Evolutionary conservation across 2,329 filamentous ascomycete genomes (phyloP).

Genomic region (Hypoxylon sp.): DNA sequence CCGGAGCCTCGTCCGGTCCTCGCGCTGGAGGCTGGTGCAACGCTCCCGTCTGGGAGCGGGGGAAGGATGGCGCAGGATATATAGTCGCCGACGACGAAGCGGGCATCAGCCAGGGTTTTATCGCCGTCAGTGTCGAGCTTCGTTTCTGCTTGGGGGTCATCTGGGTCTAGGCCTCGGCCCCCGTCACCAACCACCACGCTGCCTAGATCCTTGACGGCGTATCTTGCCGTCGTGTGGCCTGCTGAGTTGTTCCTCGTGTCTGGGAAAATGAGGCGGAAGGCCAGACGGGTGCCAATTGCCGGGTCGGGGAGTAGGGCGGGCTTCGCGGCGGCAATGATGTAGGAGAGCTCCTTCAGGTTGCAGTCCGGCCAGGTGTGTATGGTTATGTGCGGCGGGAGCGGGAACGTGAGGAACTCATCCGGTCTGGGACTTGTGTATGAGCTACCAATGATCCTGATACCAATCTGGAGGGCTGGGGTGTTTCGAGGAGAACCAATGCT

Average conservation of each 20-base stretch:
- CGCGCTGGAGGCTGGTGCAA: constrained; percentile 73
- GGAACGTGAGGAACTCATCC: constrained; percentile 75
- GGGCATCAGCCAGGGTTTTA: constrained; percentile 81
- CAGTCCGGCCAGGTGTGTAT: constrained; percentile 91
- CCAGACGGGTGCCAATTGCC: constrained; percentile 85
- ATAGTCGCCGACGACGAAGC: constrained; percentile 92
- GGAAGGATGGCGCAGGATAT: constrained; percentile 86
- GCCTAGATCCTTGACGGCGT: constrained; percentile 84
- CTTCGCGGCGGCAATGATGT: constrained; percentile 79
- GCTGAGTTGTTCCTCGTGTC: constrained; percentile 67
- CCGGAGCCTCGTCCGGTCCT: constrained; percentile 61
- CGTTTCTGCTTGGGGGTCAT: constrained; percentile 54
- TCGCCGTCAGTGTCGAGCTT: constrained; percentile 70
- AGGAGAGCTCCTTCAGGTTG: constrained; percentile 84
- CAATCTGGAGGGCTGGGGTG: background rate
- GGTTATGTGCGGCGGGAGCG: constrained; percentile 77
- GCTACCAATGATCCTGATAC: constrained; percentile 17
- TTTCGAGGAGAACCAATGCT: constrained; percentile 27
- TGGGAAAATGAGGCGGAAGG: constrained; percentile 88
- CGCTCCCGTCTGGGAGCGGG: constrained; percentile 79
- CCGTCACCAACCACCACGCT: constrained; percentile 81
- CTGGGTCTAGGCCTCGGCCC: constrained; percentile 58
- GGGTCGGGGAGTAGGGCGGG: constrained; percentile 75
- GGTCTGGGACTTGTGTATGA: constrained; percentile 63
- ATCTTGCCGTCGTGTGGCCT: constrained; percentile 65